These are phyloP conservation scores for Pseudogymnoascus sp. DNA, from an alignment of 2,329 filamentous ascomycete genomes.

Conservation along the genomic window DNA sequence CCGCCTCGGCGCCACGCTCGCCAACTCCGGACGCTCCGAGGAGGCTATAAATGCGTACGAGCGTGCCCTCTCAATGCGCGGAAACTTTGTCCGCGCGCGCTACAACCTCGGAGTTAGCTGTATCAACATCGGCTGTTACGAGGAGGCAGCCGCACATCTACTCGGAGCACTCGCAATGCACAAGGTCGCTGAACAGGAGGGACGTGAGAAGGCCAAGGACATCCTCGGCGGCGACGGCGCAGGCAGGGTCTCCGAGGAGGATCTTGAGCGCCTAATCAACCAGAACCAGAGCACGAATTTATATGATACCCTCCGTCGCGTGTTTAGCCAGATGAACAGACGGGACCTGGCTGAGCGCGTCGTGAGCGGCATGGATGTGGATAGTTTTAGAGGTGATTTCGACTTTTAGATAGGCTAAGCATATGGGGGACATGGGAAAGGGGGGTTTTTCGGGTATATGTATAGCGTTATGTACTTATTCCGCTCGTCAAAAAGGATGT, in stretches of 20 bases:
- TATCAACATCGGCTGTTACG: conserved; percentile 94
- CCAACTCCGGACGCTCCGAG: conserved; percentile 86
- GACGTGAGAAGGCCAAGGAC: conserved; percentile 73
- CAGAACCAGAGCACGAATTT: conserved; percentile 97
- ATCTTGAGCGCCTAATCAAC: conserved; percentile 77
- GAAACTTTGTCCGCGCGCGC: conserved; percentile 92
- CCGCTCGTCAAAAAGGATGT: not conserved
- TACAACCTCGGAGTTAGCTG: conserved; percentile 96
- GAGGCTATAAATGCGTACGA: conserved; percentile 97
- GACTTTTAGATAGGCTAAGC: conserved; percentile 53
- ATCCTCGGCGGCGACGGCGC: conserved; percentile 50
- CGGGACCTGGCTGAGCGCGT: conserved; percentile 83
- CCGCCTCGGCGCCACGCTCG: conserved; percentile 86
- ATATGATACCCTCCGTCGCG: conserved; percentile 85
- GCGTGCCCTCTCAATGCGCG: conserved; percentile 77
- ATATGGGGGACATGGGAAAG: not conserved
- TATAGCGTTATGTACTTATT: conserved; percentile 4
- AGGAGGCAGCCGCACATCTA: conserved; percentile 86
- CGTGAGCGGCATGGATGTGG: conserved; percentile 81
- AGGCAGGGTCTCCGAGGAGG: conserved; percentile 53
- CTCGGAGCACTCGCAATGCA: conserved; percentile 92
- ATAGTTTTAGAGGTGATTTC: conserved; percentile 81
- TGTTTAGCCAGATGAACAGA: conserved; percentile 94
- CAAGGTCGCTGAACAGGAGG: conserved; percentile 81
- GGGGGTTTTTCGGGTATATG: not conserved